phyloP scores from a whole-genome alignment of 2,329 filamentous ascomycete genomes.

The Fusarium camptoceras region DNA sequence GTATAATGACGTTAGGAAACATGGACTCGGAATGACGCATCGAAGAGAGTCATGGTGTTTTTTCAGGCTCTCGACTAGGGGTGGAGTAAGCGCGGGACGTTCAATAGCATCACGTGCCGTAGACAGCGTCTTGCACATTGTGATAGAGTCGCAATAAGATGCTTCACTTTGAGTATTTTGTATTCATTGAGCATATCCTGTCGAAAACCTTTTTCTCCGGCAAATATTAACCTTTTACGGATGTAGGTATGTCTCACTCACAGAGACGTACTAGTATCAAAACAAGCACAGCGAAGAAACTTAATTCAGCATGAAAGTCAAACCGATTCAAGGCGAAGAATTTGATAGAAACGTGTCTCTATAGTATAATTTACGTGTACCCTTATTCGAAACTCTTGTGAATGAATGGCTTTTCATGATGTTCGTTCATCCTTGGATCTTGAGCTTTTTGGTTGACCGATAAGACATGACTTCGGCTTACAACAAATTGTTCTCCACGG shows the following conservation, averaged over 20 bases:
- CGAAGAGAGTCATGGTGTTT: conserved; percentile 33
- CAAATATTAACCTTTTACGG: background rate
- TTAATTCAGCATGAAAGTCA: background rate
- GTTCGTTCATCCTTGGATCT: background rate
- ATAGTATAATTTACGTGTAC: rapidly evolving
- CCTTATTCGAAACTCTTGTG: background rate
- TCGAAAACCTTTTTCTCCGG: background rate
- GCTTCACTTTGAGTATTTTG: background rate
- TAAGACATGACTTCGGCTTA: background rate
- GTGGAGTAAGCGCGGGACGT: conserved; percentile 27
- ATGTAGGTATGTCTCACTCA: background rate
- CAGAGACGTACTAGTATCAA: background rate
- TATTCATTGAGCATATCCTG: background rate
- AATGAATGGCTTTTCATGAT: background rate
- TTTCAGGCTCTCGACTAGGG: conserved; percentile 13
- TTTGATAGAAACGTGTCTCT: background rate
- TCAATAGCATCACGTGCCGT: conserved; percentile 31
- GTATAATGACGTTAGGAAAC: conserved; percentile 11
- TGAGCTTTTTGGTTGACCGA: background rate
- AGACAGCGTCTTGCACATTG: background rate
- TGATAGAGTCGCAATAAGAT: background rate
- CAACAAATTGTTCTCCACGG: background rate
- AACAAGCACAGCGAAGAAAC: background rate
- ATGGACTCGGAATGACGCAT: conserved; percentile 34
- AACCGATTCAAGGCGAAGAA: background rate